Base-by-base conservation (phyloP, 352 stramenopile genomes). In the Phytophthora sojae region DNA sequence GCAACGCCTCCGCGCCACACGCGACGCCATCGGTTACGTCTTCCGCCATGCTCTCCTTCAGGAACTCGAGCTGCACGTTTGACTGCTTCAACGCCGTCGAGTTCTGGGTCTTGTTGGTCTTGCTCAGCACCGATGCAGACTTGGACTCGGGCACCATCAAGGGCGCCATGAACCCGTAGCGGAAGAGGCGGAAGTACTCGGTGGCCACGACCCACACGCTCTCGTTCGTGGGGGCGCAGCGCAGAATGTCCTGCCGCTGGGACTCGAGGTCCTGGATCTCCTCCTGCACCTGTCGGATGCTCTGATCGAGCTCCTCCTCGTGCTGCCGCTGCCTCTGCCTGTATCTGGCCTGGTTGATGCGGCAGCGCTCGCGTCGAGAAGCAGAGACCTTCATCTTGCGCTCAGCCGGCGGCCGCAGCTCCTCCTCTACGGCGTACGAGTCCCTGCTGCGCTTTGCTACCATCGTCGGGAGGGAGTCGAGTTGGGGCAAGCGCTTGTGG, bases 131-230 rank as follows among this genome's bases (percentile, higher is more conserved):
- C 15, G 42, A 49, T 8, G 42, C 4, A 15, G 42, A 35, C 6
- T 35, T 56, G 50, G 50, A 54, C 8, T 17, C n/a, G 29, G 30
- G 14, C 54, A 14, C 12, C 23, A 52, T 29, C 53, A 21, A 14
- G 6, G 63, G 44, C 5, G 6, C 5, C 47, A 58, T 55, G 26
- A 53, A 58, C 3, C 63, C 63, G 45, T 60, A 59, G 4, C 45
- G 42, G 15, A 70, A 70, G 12, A 64, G 45, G 19, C 55, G 54
- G 19, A 70, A 70, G 54, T 64, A 70, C 55, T 70, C 53, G 3
- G 53, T 47, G 3, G 63, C 63, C n/a, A 64, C 63, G 26, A 52
- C 51, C 63, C 63, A 70, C 2, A 64, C 32, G 12, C 30, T 70
- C 35, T 58, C 47, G 25, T 70, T 45, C 15, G 54, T 64, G 8